These are phyloP conservation scores for Cyclospora cayetanensis DNA, from an alignment of 169 alveolate genomes.

Conservation along the genomic window DNA sequence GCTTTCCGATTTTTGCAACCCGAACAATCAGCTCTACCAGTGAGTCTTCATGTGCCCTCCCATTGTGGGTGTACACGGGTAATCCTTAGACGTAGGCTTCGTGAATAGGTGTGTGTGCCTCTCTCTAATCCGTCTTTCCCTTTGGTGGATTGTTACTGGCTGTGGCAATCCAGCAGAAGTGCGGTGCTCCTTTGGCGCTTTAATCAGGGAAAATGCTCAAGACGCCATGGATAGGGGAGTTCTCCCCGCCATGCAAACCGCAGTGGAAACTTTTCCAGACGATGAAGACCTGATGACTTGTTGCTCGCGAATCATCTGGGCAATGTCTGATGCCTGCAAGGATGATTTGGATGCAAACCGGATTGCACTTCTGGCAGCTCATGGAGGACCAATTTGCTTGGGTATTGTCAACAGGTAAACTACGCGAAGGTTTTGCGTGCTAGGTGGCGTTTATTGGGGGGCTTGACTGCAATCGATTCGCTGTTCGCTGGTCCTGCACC, in stretches of 20 bases:
- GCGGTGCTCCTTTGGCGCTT: background rate
- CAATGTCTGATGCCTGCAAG: conserved; percentile 88
- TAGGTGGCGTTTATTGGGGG: too few relatives aligned
- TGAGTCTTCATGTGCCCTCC: too few relatives aligned
- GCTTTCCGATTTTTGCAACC: conserved; percentile 90
- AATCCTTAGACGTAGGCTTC: too few relatives aligned
- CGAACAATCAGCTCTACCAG: conserved; percentile 87
- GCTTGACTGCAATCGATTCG: too few relatives aligned
- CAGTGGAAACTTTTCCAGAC: conserved; percentile 89
- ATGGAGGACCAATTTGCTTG: conserved; percentile 58
- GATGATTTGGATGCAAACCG: conserved; percentile 81
- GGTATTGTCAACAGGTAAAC: conserved; percentile 59
- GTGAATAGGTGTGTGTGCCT: too few relatives aligned
- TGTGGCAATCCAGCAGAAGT: too few relatives aligned
- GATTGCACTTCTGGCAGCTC: conserved; percentile 42
- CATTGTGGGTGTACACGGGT: too few relatives aligned
- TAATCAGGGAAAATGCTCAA: conserved; percentile 86
- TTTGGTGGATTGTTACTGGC: too few relatives aligned
- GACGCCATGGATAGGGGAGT: conserved; percentile 91
- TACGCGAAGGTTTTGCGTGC: too few relatives aligned
- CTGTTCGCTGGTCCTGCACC: too few relatives aligned
- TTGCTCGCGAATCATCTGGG: conserved; percentile 84
- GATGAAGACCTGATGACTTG: conserved; percentile 90
- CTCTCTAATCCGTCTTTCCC: too few relatives aligned
- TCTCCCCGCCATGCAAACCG: conserved; percentile 86